Conservation (phyloP, 164 flowering plant species). For the grape (Vitis vinifera) region ASM3070453v1 NC_081814.1:3036501-3037000, state of each 20-base stretch:
- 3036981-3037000: background rate
- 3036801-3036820: background rate
- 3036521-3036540: no score
- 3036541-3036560: no score
- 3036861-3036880: background rate
- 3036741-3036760: background rate
- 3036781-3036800: background rate
- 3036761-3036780: background rate
- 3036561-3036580: no score
- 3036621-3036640: no score
- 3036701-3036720: background rate
- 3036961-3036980: background rate
- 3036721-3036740: no score
- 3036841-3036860: background rate
- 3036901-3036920: background rate
- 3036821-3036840: background rate
- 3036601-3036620: no score
- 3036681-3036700: background rate
- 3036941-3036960: background rate
- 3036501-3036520: no score
- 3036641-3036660: no score
- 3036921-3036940: background rate
- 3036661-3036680: background rate
- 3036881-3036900: background rate
- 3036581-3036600: no score